These are phyloP conservation scores for Scheffersomyces spartinae DNA, from an alignment of 805 yeast genomes.

Conservation along the genomic window DNA sequence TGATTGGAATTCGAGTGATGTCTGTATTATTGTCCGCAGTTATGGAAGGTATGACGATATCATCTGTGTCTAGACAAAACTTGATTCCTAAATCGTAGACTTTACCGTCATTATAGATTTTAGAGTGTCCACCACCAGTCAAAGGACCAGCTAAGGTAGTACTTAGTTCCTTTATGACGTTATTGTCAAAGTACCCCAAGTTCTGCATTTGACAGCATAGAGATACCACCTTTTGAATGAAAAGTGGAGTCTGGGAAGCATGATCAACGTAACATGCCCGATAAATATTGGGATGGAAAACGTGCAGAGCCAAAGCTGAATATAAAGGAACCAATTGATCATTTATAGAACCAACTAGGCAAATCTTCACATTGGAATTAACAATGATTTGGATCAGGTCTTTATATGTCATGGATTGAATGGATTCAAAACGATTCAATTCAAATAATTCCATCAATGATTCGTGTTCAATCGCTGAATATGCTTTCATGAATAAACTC, in stretches of 20 bases:
- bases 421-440: constrained; percentile 65
- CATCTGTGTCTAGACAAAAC: constrained; percentile 66
- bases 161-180: constrained; percentile 76
- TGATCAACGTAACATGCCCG: constrained; percentile 86
- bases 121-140: constrained; percentile 94
- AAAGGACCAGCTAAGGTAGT: constrained; percentile 74
- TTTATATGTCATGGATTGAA: constrained; percentile 60
- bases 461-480: constrained; percentile 81
- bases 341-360: constrained; percentile 80
- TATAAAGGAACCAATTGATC: constrained; percentile 92
- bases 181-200: constrained; percentile 74
- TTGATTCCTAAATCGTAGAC: constrained; percentile 76
- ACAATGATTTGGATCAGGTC: constrained; percentile 57
- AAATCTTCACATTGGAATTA: constrained; percentile 60
- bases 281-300: constrained; percentile 80
- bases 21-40: neutral
- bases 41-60: constrained; percentile 35
- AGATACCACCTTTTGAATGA: constrained; percentile 63
- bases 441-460: constrained; percentile 81
- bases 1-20: constrained; percentile 3
- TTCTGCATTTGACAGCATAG: constrained; percentile 67
- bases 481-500: constrained; percentile 72
- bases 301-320: constrained; percentile 73
- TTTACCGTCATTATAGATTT: constrained; percentile 69
- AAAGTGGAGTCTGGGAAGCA: constrained; percentile 64